These are phyloP conservation scores for Cryptosporidium muris DNA, from an alignment of 169 alveolate genomes.

Conservation along the genomic window DNA sequence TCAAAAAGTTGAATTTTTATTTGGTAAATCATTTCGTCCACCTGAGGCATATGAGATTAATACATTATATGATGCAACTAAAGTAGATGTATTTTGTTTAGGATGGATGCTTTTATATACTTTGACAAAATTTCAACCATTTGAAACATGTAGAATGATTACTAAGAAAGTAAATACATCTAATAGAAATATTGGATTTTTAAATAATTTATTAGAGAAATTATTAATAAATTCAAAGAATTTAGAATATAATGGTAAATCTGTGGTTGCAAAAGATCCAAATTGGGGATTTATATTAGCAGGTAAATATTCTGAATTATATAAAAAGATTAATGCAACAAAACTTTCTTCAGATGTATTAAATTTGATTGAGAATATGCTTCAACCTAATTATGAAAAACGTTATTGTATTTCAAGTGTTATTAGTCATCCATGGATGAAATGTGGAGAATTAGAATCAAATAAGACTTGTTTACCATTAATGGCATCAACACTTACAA, in stretches of 20 bases:
- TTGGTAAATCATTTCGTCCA: constrained; percentile 82
- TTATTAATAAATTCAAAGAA: background rate
- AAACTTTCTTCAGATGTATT: constrained; percentile 46
- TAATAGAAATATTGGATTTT: constrained; percentile 27
- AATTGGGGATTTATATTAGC: constrained; percentile 38
- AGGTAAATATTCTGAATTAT: constrained; percentile 32
- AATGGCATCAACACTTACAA: constrained; percentile 41
- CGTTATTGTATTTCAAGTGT: constrained; percentile 46
- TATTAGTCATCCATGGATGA: constrained; percentile 59
- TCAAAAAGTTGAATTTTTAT: constrained; percentile 69
- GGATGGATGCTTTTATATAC: constrained; percentile 81
- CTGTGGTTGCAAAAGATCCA: constrained; percentile 12
- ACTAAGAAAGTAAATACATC: constrained; percentile 9
- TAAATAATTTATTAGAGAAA: background rate
- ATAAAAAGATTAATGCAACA: constrained; percentile 33
- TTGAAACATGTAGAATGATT: constrained; percentile 71
- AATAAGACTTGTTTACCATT: constrained; percentile 11
- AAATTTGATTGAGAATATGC: constrained; percentile 57
- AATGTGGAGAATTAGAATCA: too few relatives aligned
- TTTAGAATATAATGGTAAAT: background rate
- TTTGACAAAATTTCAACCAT: constrained; percentile 79
- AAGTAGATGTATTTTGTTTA: constrained; percentile 79
- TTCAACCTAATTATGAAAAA: constrained; percentile 35
- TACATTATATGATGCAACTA: constrained; percentile 77
- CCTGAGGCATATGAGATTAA: constrained; percentile 78